Conservation (phyloP, 2,329 filamentous ascomycete genomes). For the Torrubiella hemipterigena region DNA sequence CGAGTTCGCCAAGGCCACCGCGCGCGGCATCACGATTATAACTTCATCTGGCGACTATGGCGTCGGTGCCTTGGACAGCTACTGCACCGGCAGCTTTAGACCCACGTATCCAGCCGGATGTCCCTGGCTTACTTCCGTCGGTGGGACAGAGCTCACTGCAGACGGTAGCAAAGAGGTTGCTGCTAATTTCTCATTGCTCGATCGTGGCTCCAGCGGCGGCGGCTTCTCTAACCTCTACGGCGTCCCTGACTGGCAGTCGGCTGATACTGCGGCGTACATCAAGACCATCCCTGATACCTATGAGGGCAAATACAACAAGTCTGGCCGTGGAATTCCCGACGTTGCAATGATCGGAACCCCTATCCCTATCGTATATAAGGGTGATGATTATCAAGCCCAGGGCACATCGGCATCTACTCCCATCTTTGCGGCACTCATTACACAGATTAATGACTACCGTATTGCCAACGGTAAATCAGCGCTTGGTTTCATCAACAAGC, state of each 20-base stretch:
- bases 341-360: too few species aligned
- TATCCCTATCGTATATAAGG: too few species aligned
- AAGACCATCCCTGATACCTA: too few species aligned
- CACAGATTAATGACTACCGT: constrained; percentile 2
- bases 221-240: not conserved
- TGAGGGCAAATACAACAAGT: too few species aligned
- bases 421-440: not conserved
- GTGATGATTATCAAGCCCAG: not conserved
- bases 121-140: constrained; percentile 36
- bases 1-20: constrained; percentile 44
- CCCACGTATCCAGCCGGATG: constrained; percentile 28
- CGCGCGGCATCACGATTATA: constrained; percentile 36
- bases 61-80: constrained; percentile 11
- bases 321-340: too few species aligned
- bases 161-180: constrained; percentile 8
- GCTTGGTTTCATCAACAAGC: constrained; percentile 2
- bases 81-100: constrained; percentile 12
- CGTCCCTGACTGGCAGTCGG: not conserved
- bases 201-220: constrained; percentile 14
- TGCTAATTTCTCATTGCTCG: not conserved
- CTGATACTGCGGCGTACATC: not conserved
- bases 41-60: constrained; percentile 23
- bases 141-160: constrained; percentile 29
- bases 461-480: not conserved
- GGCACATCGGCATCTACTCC: constrained; percentile 3